These are phyloP conservation scores for Penicillium sp. DNA, from an alignment of 2,329 filamentous ascomycete genomes.

Conservation along the genomic window DNA sequence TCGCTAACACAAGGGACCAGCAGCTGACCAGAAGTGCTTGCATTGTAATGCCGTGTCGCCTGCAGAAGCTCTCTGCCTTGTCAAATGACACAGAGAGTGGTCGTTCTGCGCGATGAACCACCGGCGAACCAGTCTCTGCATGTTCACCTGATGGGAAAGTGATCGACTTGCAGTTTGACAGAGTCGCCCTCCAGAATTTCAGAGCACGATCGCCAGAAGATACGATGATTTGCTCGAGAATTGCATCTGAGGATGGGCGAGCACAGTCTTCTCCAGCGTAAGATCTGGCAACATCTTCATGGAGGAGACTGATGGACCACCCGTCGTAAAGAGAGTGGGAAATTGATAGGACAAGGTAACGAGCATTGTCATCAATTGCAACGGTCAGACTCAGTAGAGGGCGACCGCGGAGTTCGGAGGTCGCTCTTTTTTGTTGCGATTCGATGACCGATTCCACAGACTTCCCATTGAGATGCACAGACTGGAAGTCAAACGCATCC, in stretches of 20 bases:
- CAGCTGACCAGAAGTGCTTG: slow-evolving; percentile 78
- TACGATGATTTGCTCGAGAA: slow-evolving; percentile 62
- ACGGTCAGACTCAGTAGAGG: slow-evolving; percentile 46
- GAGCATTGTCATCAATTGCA: slow-evolving; percentile 40
- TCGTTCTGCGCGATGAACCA: slow-evolving; percentile 39
- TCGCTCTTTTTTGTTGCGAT: slow-evolving; percentile 21
- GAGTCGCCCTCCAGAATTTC: slow-evolving; percentile 73
- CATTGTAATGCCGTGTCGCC: slow-evolving; percentile 68
- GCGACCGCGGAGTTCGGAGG: slow-evolving; percentile 28
- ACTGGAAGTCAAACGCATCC: slow-evolving; percentile 43
- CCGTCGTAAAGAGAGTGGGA: slow-evolving; percentile 91
- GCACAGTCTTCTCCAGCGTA: slow-evolving; percentile 58
- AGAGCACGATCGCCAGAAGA: slow-evolving; percentile 56
- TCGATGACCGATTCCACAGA: slow-evolving; percentile 35
- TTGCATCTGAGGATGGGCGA: slow-evolving; percentile 58
- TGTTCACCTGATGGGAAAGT: slow-evolving; percentile 46
- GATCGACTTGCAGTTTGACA: slow-evolving; percentile 59
- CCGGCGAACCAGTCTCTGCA: slow-evolving; percentile 18
- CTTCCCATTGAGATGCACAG: slow-evolving; percentile 27
- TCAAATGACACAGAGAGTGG: slow-evolving; percentile 41
- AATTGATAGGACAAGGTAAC: slow-evolving; percentile 70
- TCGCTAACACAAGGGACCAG: slow-evolving; percentile 75
- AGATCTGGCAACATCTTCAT: slow-evolving; percentile 70
- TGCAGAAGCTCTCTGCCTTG: slow-evolving; percentile 67
- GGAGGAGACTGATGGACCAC: slow-evolving; percentile 77